Evolutionary conservation across 2,329 filamentous ascomycete genomes (phyloP), one percentile per base, ranked within the genome.

Genomic region (Volutella citrinella): DNA sequence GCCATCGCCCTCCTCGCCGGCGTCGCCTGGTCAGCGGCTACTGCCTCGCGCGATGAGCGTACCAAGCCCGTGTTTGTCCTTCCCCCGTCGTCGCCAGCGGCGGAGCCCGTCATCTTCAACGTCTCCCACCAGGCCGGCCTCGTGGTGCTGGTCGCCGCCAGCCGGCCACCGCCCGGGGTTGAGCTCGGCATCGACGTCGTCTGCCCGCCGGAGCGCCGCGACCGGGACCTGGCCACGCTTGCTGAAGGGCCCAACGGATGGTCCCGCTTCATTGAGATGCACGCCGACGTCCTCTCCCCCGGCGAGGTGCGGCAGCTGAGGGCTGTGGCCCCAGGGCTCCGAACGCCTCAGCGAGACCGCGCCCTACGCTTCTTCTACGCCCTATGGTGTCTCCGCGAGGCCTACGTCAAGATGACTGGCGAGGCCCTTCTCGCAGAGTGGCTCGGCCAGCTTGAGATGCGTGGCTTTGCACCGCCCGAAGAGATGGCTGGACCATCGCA

Each of bases 371-470:
- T 75, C 33, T 91, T 91, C 55, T 91, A 89, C 56, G 75, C 83
- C 2, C 76, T 84, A 39, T 91, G 85, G 82, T 87, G 82, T 57
- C 72, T 87, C 57, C 80, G 87, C 49, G 86, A 91, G 64, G 81
- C 84, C 1, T 90, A 87, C 56, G 80, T 90, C 60, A 91, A 90
- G 73, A 80, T 91, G 65, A 85, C 84, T 19, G 86, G 86, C 17
- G 84, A 90, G 51, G 86, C 84, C 1, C 68, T 91, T 38, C 67
- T 89, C 8, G 86, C 86, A 0, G 68, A 69, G 5, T 91, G 86
- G 86, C 68, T 91, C 30, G 66, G 66, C 31, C 75, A 84, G 30
- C 64, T 90, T 8, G 82, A 89, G 50, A 87, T 91, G 54, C 66
- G 70, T 38, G 64, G 70, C 30, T 83, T 87, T 32, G 65, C 68